Evolutionary conservation across 2,329 filamentous ascomycete genomes (phyloP).

Genomic region (Cordyceps cicadae): DNA sequence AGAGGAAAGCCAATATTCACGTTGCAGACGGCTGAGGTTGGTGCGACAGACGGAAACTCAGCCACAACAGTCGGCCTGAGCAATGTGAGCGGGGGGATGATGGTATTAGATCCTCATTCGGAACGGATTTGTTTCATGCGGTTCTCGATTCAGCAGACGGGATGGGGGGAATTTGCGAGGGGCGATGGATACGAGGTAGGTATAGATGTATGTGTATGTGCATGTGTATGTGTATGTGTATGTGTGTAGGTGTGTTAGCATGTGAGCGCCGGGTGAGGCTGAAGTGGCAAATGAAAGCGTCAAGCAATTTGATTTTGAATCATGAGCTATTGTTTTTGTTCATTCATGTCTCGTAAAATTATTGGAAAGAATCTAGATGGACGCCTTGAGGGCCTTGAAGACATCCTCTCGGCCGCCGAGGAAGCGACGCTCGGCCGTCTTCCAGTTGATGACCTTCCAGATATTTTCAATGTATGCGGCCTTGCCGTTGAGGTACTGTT

Average conservation of each 20-base stretch:
- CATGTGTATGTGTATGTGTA: no score
- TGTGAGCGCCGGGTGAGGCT: background rate
- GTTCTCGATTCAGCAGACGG: no score
- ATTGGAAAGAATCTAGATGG: slow-evolving; percentile 25
- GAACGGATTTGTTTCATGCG: no score
- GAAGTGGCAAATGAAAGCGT: background rate
- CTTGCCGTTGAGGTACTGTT: slow-evolving; percentile 68
- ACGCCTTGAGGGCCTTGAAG: slow-evolving; percentile 36
- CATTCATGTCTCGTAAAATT: background rate
- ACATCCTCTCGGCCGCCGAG: slow-evolving; percentile 37
- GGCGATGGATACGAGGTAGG: no score
- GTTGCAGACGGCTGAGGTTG: no score
- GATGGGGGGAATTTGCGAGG: no score
- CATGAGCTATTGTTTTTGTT: background rate
- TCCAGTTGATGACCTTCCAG: slow-evolving; percentile 75
- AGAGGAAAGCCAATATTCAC: no score
- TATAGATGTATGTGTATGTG: no score
- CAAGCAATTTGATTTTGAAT: background rate
- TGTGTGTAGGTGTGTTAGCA: no score
- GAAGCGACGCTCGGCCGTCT: slow-evolving; percentile 57
- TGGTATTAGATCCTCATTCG: background rate
- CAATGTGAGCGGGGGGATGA: background rate
- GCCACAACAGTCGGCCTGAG: no score
- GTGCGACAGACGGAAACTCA: no score
- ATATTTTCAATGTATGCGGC: slow-evolving; percentile 67